A percentile compares a stretch with the other conserved stretches of the same genome.
Conservation (phyloP, 1,139 yeast genomes). For the Taphrina wiesneri region DNA sequence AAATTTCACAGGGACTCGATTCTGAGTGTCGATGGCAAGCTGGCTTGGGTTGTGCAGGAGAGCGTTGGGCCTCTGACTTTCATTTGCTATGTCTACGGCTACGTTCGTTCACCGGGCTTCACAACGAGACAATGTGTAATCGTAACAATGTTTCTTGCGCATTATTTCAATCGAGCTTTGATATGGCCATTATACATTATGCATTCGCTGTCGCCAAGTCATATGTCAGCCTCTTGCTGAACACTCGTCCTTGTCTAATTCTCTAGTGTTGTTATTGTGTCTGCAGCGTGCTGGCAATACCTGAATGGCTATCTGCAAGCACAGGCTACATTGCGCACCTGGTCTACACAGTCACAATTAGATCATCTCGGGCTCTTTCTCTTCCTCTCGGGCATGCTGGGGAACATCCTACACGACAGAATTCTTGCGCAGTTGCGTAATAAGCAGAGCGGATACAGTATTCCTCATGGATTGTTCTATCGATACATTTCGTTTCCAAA, state of each 20-base stretch:
- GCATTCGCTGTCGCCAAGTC: slow-evolving; percentile 26
- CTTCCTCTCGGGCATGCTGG: slow-evolving; percentile 27
- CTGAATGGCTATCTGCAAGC: slow-evolving; percentile 20
- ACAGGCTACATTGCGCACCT: not conserved
- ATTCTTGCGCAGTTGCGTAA: slow-evolving; percentile 29
- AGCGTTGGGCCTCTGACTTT: slow-evolving; percentile 32
- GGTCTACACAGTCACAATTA: not conserved
- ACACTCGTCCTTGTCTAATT: not conserved
- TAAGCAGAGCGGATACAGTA: not conserved
- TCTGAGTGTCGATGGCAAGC: slow-evolving; percentile 22
- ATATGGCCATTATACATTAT: slow-evolving; percentile 33
- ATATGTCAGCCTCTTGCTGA: not conserved
- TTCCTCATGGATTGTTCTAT: slow-evolving; percentile 34
- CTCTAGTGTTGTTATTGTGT: not conserved
- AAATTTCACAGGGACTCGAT: slow-evolving; percentile 7
- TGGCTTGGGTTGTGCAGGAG: slow-evolving; percentile 34
- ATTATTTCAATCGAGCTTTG: slow-evolving; percentile 33
- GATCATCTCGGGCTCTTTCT: not conserved
- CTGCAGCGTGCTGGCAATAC: slow-evolving; percentile 21
- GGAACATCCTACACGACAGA: slow-evolving; percentile 35
- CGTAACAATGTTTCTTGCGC: slow-evolving; percentile 16
- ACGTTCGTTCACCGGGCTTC: not conserved
- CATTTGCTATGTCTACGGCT: not conserved
- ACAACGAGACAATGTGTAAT: not conserved
- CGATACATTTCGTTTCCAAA: slow-evolving; percentile 30